Evolutionary conservation across 441 rosid genomes (phyloP), one percentile per base, ranked within the genome.

Genomic region (Theobroma grandiflorum): DNA sequence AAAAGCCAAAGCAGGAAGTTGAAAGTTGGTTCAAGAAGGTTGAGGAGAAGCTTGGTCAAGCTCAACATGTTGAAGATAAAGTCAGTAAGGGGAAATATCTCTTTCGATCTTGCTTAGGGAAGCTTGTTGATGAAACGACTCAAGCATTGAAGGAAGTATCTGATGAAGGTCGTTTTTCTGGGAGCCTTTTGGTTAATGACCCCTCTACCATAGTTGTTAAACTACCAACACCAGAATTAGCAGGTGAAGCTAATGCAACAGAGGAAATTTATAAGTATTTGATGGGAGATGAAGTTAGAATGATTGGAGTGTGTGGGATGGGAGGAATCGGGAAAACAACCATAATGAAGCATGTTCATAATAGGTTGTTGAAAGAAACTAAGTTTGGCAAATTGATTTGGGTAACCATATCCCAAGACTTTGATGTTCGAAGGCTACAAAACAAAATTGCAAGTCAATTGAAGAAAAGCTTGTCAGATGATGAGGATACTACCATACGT

Each of bases 371-470:
- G 12, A 26, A 26, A 26, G 31, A 26, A 26, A 26, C 31, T 26
- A 26, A 26, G 31, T 26, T 26, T 26, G 31, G 31, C 31, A 26
- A 26, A 37, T 79, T 89, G 16, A 84, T 86, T 45, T 89, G 89
- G 91, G 86, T 69, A 78, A 80, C 78, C 38, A 81, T 85, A 72
- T 79, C 91, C 2, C 79, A 85, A 55, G 88, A 84, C 6, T 84
- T 78, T 26, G 81, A 77, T 10, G 83, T 80, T 74, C 84, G 64
- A 50, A 82, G 79, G 61, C 71, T 89, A 38, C 87, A 89, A 79
- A 49, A 75, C 33, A 75, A 79, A 38, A 74, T 89, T 58, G 88
- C 33, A 7, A 6, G 18, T 1, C 40, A 81, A 66, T 76, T 81
- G 16, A 76, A 38, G 26, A 61, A 83, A n/a, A 81, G 82, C 45